Evolutionary conservation across 2,329 filamentous ascomycete species (phyloP), one percentile per base, ranked within the genome.

Genomic region (Dactylellina drechsleri): DNA sequence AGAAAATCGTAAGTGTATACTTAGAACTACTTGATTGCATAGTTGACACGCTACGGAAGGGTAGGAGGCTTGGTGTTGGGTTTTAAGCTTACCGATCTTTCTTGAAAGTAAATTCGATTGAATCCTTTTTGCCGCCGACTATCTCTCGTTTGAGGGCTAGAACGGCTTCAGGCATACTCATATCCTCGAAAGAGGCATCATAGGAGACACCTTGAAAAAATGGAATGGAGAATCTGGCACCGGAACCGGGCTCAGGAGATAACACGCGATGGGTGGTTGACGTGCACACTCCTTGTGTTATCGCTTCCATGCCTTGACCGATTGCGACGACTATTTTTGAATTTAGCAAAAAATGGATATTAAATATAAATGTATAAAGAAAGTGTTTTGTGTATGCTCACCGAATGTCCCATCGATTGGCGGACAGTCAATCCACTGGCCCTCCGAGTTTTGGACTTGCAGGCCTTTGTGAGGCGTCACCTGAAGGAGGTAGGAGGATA

Each of bases 151-250:
- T 78, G 49, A 76, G 0, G 85, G 86, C n/a, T 86, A 85, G n/a
- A 85, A 87, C 15, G 86, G 84, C 20, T 79, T 82, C 80, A 87
- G 75, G 75, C 7, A 88, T 85, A 74, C 87, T 90, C 82, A 95
- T 88, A 78, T 91, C 89, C 80, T 92, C 92, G 80, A 96, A 96
- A 16, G 87, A 87, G 0, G 91, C 89, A 81, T 93, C 91, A 68
- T 92, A 89, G 79, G 89, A 88, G 73, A 96, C 91, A 20, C 92
- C 92, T 81, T 95, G 92, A 83, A 96, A 96, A 83, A 96, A 96
- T 0, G 92, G 92, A 56, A 96, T 90, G 6, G 88, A 91, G 83
- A 89, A 94, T 65, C 92, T 85, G 36, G 92, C 85, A 2, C 92
- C 92, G 8, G 86, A 83, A 12, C 91, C 74, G 6, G 87, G 87